Evolutionary conservation across 2,329 filamentous ascomycete species (phyloP).

Genomic region (Colletotrichum navitas): DNA sequence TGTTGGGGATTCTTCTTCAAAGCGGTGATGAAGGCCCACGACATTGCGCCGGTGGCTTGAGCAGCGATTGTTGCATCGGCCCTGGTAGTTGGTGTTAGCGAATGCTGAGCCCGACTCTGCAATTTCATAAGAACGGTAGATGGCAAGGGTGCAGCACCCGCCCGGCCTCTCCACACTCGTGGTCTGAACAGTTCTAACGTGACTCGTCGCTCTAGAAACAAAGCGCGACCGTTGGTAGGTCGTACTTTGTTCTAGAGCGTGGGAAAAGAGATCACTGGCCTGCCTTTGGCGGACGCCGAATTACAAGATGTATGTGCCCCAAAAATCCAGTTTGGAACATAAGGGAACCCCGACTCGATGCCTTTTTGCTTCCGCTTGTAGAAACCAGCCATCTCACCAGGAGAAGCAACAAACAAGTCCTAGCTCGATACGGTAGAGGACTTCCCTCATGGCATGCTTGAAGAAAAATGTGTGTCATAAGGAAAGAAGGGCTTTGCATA

Average conservation of each 20-base stretch:
- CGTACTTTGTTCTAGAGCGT: conserved; percentile 58
- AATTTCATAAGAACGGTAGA: too few species aligned
- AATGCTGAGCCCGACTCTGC: not conserved
- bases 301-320: conserved; percentile 44
- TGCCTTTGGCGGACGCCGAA: conserved; percentile 22
- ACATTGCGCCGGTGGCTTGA: conserved; percentile 97
- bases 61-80: conserved; percentile 93
- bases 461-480: conserved; percentile 31
- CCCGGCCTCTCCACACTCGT: conserved; percentile 27
- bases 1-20: conserved; percentile 98
- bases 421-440: not conserved
- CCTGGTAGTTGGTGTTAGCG: conserved; percentile 59
- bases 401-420: not conserved
- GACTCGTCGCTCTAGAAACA: conserved; percentile 61
- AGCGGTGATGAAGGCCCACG: conserved; percentile 93
- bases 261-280: conserved; percentile 42
- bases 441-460: not conserved
- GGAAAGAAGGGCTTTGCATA: conserved; percentile 59
- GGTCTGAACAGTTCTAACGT: conserved; percentile 53
- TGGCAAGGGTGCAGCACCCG: not conserved
- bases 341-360: not conserved
- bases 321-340: not conserved
- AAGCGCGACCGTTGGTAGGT: conserved; percentile 51
- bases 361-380: not conserved
- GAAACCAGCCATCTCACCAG: not conserved